Conservation (phyloP, 257 asterid genomes). For the Rehmannia glutinosa region DNA sequence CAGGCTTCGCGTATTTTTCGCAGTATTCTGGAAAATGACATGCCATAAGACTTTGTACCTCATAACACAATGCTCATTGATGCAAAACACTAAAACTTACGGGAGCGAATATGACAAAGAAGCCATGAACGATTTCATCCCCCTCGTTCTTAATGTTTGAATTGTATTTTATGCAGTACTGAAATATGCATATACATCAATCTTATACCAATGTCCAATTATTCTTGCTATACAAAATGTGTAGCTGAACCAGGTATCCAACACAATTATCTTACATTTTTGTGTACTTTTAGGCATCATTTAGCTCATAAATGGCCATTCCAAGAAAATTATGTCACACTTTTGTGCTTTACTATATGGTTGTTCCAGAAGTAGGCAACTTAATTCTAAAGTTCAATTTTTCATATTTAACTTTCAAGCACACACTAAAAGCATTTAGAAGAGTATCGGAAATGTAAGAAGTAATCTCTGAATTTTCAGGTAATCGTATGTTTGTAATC, state of each 20-base stretch:
- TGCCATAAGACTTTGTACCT: neutral
- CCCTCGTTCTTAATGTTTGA: neutral
- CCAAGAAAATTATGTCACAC: neutral
- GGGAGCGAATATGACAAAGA: neutral
- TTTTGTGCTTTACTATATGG: neutral
- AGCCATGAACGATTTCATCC: neutral
- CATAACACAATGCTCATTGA: too few relatives aligned
- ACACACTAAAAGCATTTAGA: neutral
- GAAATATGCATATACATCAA: neutral
- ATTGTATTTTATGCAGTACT: neutral
- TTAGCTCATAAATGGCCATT: too few relatives aligned
- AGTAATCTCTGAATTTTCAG: neutral
- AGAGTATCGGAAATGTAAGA: neutral
- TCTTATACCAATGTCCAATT: neutral
- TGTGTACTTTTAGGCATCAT: too few relatives aligned
- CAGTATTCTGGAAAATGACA: conserved; percentile 46
- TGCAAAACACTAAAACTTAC: too few relatives aligned
- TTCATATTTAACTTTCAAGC: neutral
- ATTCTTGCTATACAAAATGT: neutral
- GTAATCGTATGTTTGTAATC: too few relatives aligned
- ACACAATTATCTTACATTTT: too few relatives aligned
- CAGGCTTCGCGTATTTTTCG: conserved; percentile 73
- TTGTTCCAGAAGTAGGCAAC: neutral
- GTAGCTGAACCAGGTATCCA: neutral
- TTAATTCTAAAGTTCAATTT: neutral